phyloP scores from a whole-genome alignment of 2,329 filamentous ascomycete genomes.

The Exophiala phaeomuriformis region DNA sequence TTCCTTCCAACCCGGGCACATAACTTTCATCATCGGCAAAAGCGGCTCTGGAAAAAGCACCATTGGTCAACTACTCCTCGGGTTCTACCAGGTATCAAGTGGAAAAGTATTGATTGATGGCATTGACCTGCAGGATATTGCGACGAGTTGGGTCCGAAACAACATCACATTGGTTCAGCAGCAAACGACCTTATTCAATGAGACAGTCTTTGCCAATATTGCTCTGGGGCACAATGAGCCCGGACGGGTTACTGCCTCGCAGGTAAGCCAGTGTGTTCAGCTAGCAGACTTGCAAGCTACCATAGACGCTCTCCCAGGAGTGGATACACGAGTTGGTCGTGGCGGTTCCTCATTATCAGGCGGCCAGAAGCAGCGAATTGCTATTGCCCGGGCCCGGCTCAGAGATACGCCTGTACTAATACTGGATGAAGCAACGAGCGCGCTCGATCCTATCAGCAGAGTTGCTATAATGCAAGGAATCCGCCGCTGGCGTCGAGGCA shows the following conservation, averaged over 20 bases:
- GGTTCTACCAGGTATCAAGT: constrained; percentile 61
- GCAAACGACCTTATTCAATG: constrained; percentile 70
- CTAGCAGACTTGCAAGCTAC: constrained; percentile 63
- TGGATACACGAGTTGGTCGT: constrained; percentile 64
- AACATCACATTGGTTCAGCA: constrained; percentile 81
- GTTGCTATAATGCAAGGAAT: constrained; percentile 65
- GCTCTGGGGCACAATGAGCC: constrained; percentile 57
- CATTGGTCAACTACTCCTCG: constrained; percentile 67
- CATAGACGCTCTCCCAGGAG: constrained; percentile 59
- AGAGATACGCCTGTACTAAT: constrained; percentile 74
- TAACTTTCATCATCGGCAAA: constrained; percentile 73
- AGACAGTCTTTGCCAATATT: constrained; percentile 71
- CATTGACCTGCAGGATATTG: constrained; percentile 52
- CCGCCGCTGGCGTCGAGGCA: constrained; percentile 65
- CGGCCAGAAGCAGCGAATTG: constrained; percentile 75
- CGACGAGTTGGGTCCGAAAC: constrained; percentile 64
- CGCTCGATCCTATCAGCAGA: constrained; percentile 67
- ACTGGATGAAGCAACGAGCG: constrained; percentile 82
- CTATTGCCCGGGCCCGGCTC: constrained; percentile 69
- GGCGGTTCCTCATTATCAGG: constrained; percentile 70
- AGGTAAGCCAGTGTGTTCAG: constrained; percentile 57
- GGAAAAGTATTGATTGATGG: constrained; percentile 67
- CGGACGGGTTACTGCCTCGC: constrained; percentile 43
- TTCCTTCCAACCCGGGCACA: constrained; percentile 62
- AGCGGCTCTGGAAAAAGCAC: constrained; percentile 94